Conservation (phyloP, 805 yeast genomes). For the Metschnikowia picachoensis region DNA sequence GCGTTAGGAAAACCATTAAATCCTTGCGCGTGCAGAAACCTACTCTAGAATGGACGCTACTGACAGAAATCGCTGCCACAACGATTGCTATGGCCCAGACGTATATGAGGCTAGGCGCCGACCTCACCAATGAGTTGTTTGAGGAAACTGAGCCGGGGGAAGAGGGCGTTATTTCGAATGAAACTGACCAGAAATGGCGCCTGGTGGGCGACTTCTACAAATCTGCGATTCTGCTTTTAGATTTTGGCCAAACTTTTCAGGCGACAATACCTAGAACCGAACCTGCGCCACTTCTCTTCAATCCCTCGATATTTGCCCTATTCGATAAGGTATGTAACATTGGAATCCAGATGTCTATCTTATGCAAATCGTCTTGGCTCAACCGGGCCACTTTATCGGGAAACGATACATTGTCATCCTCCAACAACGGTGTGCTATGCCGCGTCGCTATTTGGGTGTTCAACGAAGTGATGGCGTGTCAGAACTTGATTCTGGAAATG, state of each 20-base stretch:
- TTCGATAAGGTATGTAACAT: constrained; percentile 24
- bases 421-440: constrained; percentile 40
- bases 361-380: constrained; percentile 37
- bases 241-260: constrained; percentile 22
- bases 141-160: constrained; percentile 13
- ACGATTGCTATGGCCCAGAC: constrained; percentile 24
- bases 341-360: constrained; percentile 36
- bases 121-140: constrained; percentile 33
- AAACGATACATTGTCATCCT: constrained; percentile 6
- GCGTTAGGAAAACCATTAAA: background rate
- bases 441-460: constrained; percentile 41
- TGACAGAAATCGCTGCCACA: constrained; percentile 28
- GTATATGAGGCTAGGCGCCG: constrained; percentile 34
- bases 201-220: constrained; percentile 32
- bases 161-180: constrained; percentile 4
- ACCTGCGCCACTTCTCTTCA: background rate
- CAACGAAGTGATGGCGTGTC: constrained; percentile 29
- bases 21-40: constrained; percentile 1
- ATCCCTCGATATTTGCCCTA: constrained; percentile 9
- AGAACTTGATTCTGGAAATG: constrained; percentile 19
- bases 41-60: constrained; percentile 27
- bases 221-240: constrained; percentile 25
- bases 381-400: constrained; percentile 22
- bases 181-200: constrained; percentile 32
- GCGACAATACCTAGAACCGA: background rate